Evolutionary conservation across 768 basidiomycete genomes (phyloP).

Genomic region (Lanmaoa rubissima): DNA sequence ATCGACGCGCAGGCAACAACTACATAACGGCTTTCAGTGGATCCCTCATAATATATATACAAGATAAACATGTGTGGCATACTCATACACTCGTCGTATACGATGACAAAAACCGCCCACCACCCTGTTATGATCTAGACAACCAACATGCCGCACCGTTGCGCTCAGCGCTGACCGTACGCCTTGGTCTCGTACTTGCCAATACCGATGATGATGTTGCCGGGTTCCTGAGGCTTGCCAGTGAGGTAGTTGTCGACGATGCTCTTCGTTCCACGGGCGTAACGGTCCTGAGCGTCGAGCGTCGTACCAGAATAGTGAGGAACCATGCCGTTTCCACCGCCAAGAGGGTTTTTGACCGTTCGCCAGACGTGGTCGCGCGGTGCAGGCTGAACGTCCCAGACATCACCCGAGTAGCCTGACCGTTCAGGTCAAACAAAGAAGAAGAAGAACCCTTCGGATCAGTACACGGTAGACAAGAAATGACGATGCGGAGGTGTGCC

Average conservation of each 20-base stretch:
- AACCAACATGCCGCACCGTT: not conserved
- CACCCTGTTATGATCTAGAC: not conserved
- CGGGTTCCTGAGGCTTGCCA: conserved; percentile 65
- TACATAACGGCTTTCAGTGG: not conserved
- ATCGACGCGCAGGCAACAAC: not conserved
- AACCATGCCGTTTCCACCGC: conserved; percentile 88
- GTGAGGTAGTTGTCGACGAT: conserved; percentile 73
- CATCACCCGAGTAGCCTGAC: conserved; percentile 49
- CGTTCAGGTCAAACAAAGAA: not conserved
- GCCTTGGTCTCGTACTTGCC: conserved; percentile 53
- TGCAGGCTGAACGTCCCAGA: conserved; percentile 87
- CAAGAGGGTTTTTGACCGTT: conserved; percentile 74
- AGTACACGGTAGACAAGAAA: not conserved
- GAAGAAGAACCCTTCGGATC: not conserved
- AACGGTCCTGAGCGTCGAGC: conserved; percentile 85
- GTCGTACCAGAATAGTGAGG: conserved; percentile 88
- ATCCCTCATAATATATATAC: not conserved
- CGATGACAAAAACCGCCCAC: not conserved
- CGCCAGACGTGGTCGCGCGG: conserved; percentile 87
- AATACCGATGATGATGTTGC: conserved; percentile 77
- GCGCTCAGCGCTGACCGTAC: conserved; percentile 31
- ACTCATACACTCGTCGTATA: not conserved
- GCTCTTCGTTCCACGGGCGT: conserved; percentile 67
- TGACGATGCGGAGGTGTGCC: not conserved
- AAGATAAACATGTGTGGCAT: not conserved